Conservation (phyloP, 2,329 filamentous ascomycete species). For the Fusarium sororula region DNA sequence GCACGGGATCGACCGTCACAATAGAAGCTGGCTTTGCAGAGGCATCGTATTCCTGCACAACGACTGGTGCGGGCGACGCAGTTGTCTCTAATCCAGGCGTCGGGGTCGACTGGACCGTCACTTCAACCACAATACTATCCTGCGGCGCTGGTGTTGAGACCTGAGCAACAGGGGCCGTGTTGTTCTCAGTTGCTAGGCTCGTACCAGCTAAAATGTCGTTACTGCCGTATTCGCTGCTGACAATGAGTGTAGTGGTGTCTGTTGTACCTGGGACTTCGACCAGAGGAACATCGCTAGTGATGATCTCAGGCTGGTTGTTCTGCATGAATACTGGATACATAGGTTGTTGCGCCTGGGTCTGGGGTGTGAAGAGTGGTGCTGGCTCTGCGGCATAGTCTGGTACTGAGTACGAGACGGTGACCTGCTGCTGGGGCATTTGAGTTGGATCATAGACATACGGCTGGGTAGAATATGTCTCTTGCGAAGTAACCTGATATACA, state of each 20-base stretch:
- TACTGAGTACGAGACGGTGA: conserved; percentile 3
- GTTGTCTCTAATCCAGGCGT: neutral
- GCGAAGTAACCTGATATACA: neutral
- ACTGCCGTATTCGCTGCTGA: neutral
- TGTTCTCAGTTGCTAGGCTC: neutral
- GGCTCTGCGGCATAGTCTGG: neutral
- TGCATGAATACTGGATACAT: neutral
- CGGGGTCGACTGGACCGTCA: neutral
- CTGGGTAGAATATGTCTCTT: conserved; percentile 7
- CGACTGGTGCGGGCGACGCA: neutral
- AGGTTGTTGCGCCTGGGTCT: neutral
- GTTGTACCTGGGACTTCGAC: neutral
- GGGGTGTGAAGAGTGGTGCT: neutral
- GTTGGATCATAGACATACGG: conserved; percentile 5
- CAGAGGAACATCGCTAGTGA: conserved; percentile 13
- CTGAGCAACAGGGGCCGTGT: neutral
- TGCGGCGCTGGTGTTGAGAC: neutral
- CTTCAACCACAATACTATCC: neutral
- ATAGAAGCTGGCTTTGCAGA: neutral
- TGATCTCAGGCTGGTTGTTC: conserved; percentile 30
- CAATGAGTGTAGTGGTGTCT: neutral
- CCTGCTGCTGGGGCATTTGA: conserved; percentile 3
- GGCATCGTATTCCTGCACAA: neutral
- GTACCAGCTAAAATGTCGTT: conserved; percentile 6
- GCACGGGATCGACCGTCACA: neutral